Percentiles rank a stretch among this genome's conserved stretches.
Evolutionary conservation across 2,329 filamentous ascomycete genomes (phyloP).

Genomic region (Xylariaceae sp.): DNA sequence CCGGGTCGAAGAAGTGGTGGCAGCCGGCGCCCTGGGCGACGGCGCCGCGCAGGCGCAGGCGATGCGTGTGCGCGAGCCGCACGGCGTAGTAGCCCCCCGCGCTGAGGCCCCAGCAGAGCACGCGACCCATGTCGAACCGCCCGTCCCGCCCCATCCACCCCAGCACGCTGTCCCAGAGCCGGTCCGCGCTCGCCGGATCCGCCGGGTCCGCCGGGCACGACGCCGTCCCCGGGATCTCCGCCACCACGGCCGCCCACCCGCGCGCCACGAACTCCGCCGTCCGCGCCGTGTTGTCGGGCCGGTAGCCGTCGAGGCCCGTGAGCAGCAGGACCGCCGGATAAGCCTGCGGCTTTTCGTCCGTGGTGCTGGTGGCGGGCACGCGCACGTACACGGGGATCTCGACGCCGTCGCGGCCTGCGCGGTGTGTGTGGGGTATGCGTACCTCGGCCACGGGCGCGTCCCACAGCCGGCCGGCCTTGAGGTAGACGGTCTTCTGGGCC

Average conservation of each 20-base stretch:
- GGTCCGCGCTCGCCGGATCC: conserved; percentile 62
- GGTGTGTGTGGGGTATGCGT: conserved; percentile 59
- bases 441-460: conserved; percentile 64
- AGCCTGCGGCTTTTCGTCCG: conserved; percentile 22
- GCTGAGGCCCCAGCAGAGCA: conserved; percentile 67
- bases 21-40: conserved; percentile 66
- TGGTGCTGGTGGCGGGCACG: conserved; percentile 47
- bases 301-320: conserved; percentile 65
- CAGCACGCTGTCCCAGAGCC: conserved; percentile 64
- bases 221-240: conserved; percentile 68
- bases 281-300: conserved; percentile 64
- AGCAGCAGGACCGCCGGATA: conserved; percentile 58
- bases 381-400: conserved; percentile 68
- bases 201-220: conserved; percentile 66
- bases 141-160: conserved; percentile 56
- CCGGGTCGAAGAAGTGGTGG: conserved; percentile 62
- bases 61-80: conserved; percentile 69
- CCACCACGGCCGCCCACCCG: conserved; percentile 65
- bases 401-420: conserved; percentile 52
- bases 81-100: conserved; percentile 70
- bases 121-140: conserved; percentile 56
- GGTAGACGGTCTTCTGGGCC: conserved; percentile 64
- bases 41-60: conserved; percentile 52
- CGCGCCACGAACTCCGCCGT: conserved; percentile 63
- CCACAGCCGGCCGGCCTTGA: conserved; percentile 59